These are phyloP conservation scores for Aspergillus sp. DNA, from an alignment of 2,329 filamentous ascomycete species.

Conservation along the genomic window DNA sequence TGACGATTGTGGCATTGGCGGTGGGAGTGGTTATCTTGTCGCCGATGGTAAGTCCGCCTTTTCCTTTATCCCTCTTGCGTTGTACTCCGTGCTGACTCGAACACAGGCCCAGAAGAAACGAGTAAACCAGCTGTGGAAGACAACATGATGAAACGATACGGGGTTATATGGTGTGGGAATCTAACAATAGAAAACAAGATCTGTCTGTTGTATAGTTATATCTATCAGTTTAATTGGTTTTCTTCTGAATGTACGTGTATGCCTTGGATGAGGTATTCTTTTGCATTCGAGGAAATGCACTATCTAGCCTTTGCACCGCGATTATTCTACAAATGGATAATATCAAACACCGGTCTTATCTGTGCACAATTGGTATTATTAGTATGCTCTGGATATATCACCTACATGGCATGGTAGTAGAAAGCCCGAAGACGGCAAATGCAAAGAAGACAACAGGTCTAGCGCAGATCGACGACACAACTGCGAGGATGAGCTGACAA, in stretches of 20 bases:
- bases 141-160: not conserved
- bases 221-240: not conserved
- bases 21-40: conserved; percentile 74
- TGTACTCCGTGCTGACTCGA: not conserved
- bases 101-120: conserved; percentile 50
- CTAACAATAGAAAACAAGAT: not conserved
- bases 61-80: not conserved
- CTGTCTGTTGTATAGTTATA: not conserved
- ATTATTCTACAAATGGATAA: no score
- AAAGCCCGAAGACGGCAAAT: not conserved
- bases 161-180: not conserved
- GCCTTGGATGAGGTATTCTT: not conserved
- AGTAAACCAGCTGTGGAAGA: conserved; percentile 41
- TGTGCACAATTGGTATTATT: no score
- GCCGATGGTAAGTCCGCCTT: conserved; percentile 70
- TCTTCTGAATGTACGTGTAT: not conserved
- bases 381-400: no score
- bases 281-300: no score
- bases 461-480: not conserved
- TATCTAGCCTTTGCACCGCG: no score
- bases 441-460: not conserved
- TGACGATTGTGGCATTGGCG: conserved; percentile 77
- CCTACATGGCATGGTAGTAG: no score
- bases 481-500: not conserved
- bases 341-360: no score